These are phyloP conservation scores for Cryoendolithus antarcticus DNA, from an alignment of 2,329 filamentous ascomycete genomes.

Conservation along the genomic window DNA sequence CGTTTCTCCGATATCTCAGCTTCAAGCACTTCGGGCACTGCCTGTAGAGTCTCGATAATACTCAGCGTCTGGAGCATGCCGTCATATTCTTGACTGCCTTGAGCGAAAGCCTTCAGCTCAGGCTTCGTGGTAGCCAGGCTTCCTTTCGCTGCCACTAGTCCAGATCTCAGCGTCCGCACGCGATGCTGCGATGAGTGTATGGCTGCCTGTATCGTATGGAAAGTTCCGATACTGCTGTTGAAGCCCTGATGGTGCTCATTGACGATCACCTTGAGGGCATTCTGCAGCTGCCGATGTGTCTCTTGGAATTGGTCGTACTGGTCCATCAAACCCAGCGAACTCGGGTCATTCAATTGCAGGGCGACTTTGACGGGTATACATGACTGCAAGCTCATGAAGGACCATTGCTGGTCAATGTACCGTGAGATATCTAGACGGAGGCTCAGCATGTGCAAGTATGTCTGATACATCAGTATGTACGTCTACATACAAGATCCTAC, in stretches of 20 bases:
- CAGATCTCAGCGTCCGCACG: slow-evolving; percentile 70
- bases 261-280: slow-evolving; percentile 84
- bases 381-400: slow-evolving; percentile 75
- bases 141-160: slow-evolving; percentile 66
- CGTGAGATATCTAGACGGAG: slow-evolving; percentile 49
- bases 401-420: slow-evolving; percentile 80
- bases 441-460: slow-evolving; percentile 3
- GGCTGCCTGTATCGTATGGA: slow-evolving; percentile 94
- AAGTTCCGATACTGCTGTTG: slow-evolving; percentile 97
- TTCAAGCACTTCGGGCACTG: slow-evolving; percentile 84
- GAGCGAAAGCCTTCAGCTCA: slow-evolving; percentile 80
- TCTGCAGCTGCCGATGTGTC: slow-evolving; percentile 79
- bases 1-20: slow-evolving; percentile 92
- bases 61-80: slow-evolving; percentile 72
- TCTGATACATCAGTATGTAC: slow-evolving; percentile 3
- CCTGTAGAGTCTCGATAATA: slow-evolving; percentile 63
- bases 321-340: slow-evolving; percentile 81
- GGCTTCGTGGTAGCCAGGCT: slow-evolving; percentile 77
- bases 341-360: slow-evolving; percentile 86
- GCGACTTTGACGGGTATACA: slow-evolving; percentile 89
- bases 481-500: slow-evolving; percentile 6
- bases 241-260: slow-evolving; percentile 99
- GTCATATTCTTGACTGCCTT: slow-evolving; percentile 80
- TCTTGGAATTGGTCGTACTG: slow-evolving; percentile 76
- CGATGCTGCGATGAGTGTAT: slow-evolving; percentile 80